Evolutionary conservation across 169 alveolate genomes (phyloP).

Genomic region (Babesia ovata): DNA sequence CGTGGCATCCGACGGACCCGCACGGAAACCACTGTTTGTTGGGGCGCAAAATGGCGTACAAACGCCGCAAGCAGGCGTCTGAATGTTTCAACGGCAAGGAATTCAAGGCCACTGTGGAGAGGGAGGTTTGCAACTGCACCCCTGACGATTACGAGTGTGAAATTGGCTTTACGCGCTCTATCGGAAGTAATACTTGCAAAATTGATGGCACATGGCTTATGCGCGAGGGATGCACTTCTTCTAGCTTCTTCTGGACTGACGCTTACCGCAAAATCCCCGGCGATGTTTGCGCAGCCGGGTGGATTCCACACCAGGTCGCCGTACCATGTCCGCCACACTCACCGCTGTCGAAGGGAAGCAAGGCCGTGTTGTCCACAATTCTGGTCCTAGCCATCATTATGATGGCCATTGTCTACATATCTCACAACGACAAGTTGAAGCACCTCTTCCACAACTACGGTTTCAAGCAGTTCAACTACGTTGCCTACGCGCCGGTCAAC

Average conservation of each 20-base stretch:
- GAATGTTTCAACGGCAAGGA: conserved; percentile 97
- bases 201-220: conserved; percentile 76
- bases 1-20: conserved; percentile 90
- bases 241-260: conserved; percentile 76
- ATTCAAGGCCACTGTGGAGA: conserved; percentile 88
- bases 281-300: conserved; percentile 95
- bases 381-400: conserved; percentile 48
- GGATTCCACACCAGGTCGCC: conserved; percentile 89
- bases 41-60: conserved; percentile 91
- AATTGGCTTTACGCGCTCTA: conserved; percentile 88
- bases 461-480: conserved; percentile 72
- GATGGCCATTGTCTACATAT: conserved; percentile 57
- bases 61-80: conserved; percentile 92
- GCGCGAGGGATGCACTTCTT: conserved; percentile 78
- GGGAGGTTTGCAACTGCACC: conserved; percentile 92
- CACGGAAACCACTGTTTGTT: conserved; percentile 86
- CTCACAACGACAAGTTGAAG: conserved; percentile 53
- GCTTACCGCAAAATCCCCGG: conserved; percentile 97
- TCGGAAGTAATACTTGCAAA: conserved; percentile 83
- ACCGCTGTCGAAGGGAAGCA: conserved; percentile 78
- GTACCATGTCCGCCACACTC: conserved; percentile 91
- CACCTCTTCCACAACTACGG: conserved; percentile 69
- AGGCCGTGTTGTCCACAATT: conserved; percentile 48
- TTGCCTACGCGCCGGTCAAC: conserved; percentile 72
- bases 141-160: conserved; percentile 97